Evolutionary conservation across 306 rosid genomes (phyloP).

Genomic region (Dicorynia guianensis): DNA sequence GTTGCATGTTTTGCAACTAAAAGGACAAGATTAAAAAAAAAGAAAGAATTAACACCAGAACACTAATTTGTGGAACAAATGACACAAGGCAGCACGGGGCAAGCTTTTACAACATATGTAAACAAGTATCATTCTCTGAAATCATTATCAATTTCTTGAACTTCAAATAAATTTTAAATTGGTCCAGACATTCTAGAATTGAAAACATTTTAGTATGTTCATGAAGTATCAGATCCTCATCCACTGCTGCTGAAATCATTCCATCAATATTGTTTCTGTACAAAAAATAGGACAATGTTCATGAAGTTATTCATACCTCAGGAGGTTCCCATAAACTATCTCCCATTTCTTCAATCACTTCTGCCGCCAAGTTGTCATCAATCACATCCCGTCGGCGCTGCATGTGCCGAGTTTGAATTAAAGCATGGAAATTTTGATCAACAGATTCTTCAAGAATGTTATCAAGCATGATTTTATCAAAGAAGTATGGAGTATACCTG

Average conservation of each 20-base stretch:
- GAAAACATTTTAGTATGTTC: neutral
- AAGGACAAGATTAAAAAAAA: neutral
- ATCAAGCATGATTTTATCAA: conserved; percentile 94
- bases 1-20: neutral
- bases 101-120: conserved; percentile 24
- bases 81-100: conserved; percentile 8
- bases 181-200: conserved; percentile 11
- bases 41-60: conserved; percentile 7
- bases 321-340: conserved; percentile 93
- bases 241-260: neutral
- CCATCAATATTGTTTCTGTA: conserved; percentile 12
- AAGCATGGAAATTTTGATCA: conserved; percentile 91
- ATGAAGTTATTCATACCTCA: conserved; percentile 64
- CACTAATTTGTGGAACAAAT: conserved; percentile 32
- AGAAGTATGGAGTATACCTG: conserved; percentile 99
- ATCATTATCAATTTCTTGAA: conserved; percentile 30
- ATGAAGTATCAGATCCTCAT: conserved; percentile 18
- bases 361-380: conserved; percentile 90
- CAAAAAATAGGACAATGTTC: conserved; percentile 20
- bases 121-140: conserved; percentile 2
- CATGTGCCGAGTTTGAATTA: conserved; percentile 93
- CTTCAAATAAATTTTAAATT: conserved; percentile 25
- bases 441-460: conserved; percentile 98
- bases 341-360: conserved; percentile 92
- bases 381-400: conserved; percentile 87